These are phyloP conservation scores for Globisporangium spiculum DNA, from an alignment of 352 stramenopile genomes.

Conservation along the genomic window DNA sequence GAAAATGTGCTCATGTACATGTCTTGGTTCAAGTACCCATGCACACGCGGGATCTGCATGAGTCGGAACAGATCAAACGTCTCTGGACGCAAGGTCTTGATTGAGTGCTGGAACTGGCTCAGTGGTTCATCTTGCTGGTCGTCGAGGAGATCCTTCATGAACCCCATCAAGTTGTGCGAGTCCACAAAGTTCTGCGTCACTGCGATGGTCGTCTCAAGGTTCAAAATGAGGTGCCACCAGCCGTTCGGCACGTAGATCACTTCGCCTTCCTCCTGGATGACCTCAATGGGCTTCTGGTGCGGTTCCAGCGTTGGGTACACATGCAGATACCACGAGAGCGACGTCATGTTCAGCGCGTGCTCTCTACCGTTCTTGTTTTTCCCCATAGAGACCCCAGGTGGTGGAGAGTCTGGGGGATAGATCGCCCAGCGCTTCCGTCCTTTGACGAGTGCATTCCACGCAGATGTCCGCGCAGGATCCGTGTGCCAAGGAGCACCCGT, in stretches of 20 bases:
- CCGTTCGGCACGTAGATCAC: slow-evolving; percentile 96
- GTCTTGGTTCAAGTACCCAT: slow-evolving; percentile 61
- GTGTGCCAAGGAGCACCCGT: slow-evolving; percentile 94
- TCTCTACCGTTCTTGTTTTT: slow-evolving; percentile 56
- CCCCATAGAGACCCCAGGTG: slow-evolving; percentile 57
- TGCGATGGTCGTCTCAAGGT: slow-evolving; percentile 92
- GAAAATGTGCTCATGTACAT: slow-evolving; percentile 63
- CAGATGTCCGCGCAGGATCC: slow-evolving; percentile 94
- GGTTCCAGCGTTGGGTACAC: slow-evolving; percentile 77
- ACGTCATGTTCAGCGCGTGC: slow-evolving; percentile 73
- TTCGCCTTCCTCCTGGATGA: slow-evolving; percentile 92
- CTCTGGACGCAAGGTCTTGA: slow-evolving; percentile 45
- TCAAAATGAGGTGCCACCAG: slow-evolving; percentile 98
- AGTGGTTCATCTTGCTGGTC: slow-evolving; percentile 64
- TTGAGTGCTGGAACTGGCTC: slow-evolving; percentile 44
- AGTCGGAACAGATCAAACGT: slow-evolving; percentile 68
- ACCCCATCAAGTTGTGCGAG: slow-evolving; percentile 74
- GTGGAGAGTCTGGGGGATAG: slow-evolving; percentile 86
- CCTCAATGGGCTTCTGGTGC: slow-evolving; percentile 72
- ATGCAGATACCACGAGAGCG: slow-evolving; percentile 81
- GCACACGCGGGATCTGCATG: slow-evolving; percentile 47
- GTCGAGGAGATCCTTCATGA: slow-evolving; percentile 66
- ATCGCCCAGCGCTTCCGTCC: slow-evolving; percentile 95
- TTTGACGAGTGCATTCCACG: slow-evolving; percentile 94
- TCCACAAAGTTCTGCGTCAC: slow-evolving; percentile 96